Evolutionary conservation across 352 stramenopile species (phyloP), one percentile per base, ranked within the genome.

Genomic region (Globisporangium carolinianum): DNA sequence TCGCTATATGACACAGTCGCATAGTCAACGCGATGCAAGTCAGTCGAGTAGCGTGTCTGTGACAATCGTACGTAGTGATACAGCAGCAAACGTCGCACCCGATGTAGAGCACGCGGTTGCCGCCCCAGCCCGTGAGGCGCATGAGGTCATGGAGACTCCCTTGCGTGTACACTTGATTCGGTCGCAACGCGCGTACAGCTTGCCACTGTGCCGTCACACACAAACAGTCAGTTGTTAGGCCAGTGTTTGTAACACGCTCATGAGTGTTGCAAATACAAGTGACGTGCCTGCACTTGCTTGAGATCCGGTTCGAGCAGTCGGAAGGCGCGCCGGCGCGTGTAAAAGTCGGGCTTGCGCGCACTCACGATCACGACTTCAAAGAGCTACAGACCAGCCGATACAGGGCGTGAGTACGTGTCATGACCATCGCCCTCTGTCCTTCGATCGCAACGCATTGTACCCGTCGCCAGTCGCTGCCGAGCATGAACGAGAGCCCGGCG

Each of bases 291-390:
- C 5, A 88, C 79, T 79, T 87, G 76, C 55, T 85, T 77, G 55
- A 73, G 67, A 2, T 80, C 69, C 3, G 75, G 70, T 49, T 89
- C 81, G 3, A 92, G 62, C 58, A 84, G 66, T 6, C 87, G 82
- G 62, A 96, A 96, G 0, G 80, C 78, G 43, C 83, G 81, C 7
- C 82, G 68, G 0, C 76, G 79, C 5, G 89, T 97, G 67, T 98
- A 98, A 61, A 98, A 98, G 32, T 85, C 81, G 1, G 93, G 90
- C 55, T 98, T 98, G 42, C 90, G 82, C 8, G 93, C 89, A 43
- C 77, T 92, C 1, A 89, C 82, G 46, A 96, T 87, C 12, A 97
- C 87, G 58, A 91, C 80, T 63, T 97, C 81, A 65, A 96, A 98
- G 17, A 94, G 66, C 67, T 95, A 53, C 39, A 12, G 24, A 32